Evolutionary conservation across 2,329 filamentous ascomycete species (phyloP).

Genomic region (Beauveria pseudobassiana): DNA sequence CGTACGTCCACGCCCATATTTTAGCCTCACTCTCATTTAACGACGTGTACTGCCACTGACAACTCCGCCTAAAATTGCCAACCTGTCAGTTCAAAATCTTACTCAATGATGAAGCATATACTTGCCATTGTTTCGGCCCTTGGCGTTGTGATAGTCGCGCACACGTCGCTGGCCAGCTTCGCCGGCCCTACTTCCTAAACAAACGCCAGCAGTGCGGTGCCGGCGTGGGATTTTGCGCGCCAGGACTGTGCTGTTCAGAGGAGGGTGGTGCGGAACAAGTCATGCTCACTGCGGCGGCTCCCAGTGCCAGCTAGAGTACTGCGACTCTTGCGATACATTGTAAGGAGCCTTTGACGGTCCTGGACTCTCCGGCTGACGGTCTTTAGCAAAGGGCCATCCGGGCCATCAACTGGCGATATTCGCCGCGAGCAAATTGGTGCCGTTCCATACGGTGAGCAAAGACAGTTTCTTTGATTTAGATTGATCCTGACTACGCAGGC

Average conservation of each 20-base stretch:
- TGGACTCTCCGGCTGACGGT: background rate
- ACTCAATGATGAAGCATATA: background rate
- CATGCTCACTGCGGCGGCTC: conserved; percentile 29
- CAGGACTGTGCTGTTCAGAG: conserved; percentile 29
- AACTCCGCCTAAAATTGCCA: too few relatives aligned
- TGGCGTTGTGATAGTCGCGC: background rate
- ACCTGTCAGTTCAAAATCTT: too few relatives aligned
- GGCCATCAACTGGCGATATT: conserved; percentile 24
- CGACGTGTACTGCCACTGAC: background rate
- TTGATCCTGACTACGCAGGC: conserved; percentile 18
- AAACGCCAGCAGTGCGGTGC: conserved; percentile 23
- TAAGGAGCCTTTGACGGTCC: conserved; percentile 17
- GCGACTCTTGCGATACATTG: conserved; percentile 34
- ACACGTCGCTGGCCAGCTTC: background rate
- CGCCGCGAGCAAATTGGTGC: conserved; percentile 24
- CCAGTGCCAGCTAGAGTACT: conserved; percentile 31
- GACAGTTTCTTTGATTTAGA: background rate
- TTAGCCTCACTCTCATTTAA: too few relatives aligned
- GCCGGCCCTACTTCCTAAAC: background rate
- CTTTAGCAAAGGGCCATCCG: conserved; percentile 19
- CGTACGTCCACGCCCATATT: too few relatives aligned
- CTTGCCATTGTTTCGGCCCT: background rate
- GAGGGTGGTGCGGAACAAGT: conserved; percentile 30
- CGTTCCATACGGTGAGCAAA: conserved; percentile 30
- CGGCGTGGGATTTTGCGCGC: conserved; percentile 27